Evolutionary conservation across 2,329 filamentous ascomycete genomes (phyloP), one percentile per base, ranked within the genome.

Genomic region (Aureobasidium pullulans): DNA sequence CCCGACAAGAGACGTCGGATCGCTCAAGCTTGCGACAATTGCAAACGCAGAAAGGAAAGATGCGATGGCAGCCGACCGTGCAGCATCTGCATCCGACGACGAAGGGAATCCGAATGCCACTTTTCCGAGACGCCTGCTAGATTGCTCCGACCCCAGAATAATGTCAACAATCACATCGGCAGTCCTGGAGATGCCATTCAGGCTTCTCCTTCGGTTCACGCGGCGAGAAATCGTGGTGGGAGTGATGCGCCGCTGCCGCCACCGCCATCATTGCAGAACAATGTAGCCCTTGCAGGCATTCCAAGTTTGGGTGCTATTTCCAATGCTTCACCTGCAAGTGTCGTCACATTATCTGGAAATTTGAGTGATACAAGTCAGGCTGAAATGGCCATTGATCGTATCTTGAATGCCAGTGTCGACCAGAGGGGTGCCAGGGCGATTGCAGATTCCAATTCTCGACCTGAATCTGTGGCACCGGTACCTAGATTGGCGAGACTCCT

Each of bases 31-130:
- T 78, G 76, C 64, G 72, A 76, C 59, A 75, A 72, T 50, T 78
- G 76, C 69, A 78, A 76, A 63, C 66, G 73, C 28, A 70, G 77
- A 54, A 79, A 79, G 63, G 78, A 81, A 61, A 80, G 80, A 66
- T 81, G 79, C 64, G 75, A 81, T 61, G 79, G 79, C 40, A 71
- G 75, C 52, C 71, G 76, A 50, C 79, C 79, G 43, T 81, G 79
- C 61, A 73, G 72, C n/a, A 79, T 80, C 57, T 81, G 79, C 65
- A 68, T 69, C 69, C 62, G 66, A 60, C 67, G 75, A 69, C 64
- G 75, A 70, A 64, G 73, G 68, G 66, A 70, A 68, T 57, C 73
- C 69, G 70, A 77, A 66, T 71, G 72, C 60, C 60, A 64, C 4
- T 75, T 74, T 68, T 57, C 60, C 31, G 60, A 61, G 23, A 61